Evolutionary conservation across 257 asterid genomes (phyloP), one percentile per base, ranked within the genome.

Genomic region (Leonotis leonurus): DNA sequence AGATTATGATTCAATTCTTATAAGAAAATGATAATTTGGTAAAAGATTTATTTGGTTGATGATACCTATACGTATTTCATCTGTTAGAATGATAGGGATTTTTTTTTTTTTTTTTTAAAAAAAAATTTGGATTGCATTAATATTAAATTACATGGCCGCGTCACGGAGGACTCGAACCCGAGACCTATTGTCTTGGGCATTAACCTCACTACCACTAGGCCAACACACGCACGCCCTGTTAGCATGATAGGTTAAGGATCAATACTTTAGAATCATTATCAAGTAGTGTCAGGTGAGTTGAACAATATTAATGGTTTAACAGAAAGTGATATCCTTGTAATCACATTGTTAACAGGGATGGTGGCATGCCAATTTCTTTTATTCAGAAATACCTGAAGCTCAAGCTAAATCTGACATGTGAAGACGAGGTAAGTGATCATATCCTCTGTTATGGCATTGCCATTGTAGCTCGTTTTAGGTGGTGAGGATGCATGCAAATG

Each of bases 311-410:
- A n/a, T 48, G 48, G 40, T 63, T 39, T 24, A 49, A 48, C 25
- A 1, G 14, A 26, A n/a, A 49, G 41, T 46, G 20, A 44, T 16
- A 9, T 53, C n/a, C 66, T 35, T 62, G 26, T 25, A 12, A 32
- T 52, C 71, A 65, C 71, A 55, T 59, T 73, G 62, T 73, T 64
- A 14, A 63, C 92, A 92, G 99, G 80, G 97, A 92, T 68, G 95
- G 95, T 55, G 79, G 69, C 46, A 75, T 92, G 59, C 85, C 96
- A 2, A 83, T 89, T 76, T 89, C 90, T 16, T 83, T 73, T 49
- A 78, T 92, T 70, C 94, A 83, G 24, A 92, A 87, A 78, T 92
- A 89, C 80, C 87, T 92, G 70, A 78, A 73, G 85, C 77, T 80
- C 78, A 92, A 92, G 73, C 77, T 92, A 70, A 87, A 83, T 69